Conservation (phyloP, 129 eudicot species). For the Tagetes erecta region DNA sequence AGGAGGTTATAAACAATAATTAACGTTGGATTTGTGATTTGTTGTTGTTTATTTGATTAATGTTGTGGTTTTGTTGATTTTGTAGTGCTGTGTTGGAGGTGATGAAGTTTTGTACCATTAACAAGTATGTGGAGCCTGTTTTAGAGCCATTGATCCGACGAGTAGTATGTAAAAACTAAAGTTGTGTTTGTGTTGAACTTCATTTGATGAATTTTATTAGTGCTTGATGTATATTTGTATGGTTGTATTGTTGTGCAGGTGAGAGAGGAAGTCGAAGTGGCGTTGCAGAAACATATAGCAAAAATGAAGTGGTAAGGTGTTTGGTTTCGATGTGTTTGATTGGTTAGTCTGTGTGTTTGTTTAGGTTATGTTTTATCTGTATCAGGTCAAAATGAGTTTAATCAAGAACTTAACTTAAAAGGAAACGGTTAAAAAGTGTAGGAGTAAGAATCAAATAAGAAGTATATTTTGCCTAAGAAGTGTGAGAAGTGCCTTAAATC, state of each 20-base stretch:
- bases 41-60: background rate
- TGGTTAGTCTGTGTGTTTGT: background rate
- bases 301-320: constrained; percentile 65
- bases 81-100: constrained; percentile 75
- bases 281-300: constrained; percentile 57
- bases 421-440: background rate
- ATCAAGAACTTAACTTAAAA: background rate
- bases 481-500: no score
- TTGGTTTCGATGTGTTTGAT: background rate
- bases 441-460: no score
- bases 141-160: constrained; percentile 92
- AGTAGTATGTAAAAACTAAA: constrained; percentile 56
- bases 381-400: background rate
- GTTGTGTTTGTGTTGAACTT: background rate
- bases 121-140: constrained; percentile 56
- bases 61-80: constrained; percentile 4
- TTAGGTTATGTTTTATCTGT: background rate
- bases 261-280: constrained; percentile 85
- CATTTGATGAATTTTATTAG: background rate
- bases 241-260: constrained; percentile 51
- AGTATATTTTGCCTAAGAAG: no score
- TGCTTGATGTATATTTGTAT: constrained; percentile 3
- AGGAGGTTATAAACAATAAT: background rate
- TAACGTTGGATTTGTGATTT: background rate
- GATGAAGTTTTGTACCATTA: constrained; percentile 54